Base-by-base conservation (phyloP, 176 grass and related monocot species). In the Tillandsia fasciculata region DNA sequence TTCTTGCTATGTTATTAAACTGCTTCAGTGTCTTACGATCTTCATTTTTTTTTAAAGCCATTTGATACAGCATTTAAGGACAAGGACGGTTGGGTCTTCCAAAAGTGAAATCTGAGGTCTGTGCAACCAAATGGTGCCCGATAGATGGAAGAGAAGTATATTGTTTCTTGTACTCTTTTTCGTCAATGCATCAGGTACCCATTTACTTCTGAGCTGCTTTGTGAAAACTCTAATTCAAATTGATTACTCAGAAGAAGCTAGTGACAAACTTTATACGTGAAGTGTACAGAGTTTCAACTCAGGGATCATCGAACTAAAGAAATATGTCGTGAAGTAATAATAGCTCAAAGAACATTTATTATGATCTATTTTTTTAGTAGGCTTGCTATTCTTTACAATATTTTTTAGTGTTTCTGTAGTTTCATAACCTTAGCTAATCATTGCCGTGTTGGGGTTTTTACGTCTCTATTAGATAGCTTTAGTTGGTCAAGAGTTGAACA, bases 101-200 rank as follows among this genome's bases (percentile, higher is more conserved):
- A 56, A 50, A 29, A 50, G 48, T 64, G 12, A 50, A 67, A n/a
- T 58, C 26, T 49, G 63, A 57, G 51, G 26, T 26, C 51, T 57
- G 49, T 52, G 15, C 50, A 57, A 51, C 67, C 73, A 67, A 64
- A 96, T 90, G 89, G 72, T 74, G 50, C 14, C 49, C 48, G 52
- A 70, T 72, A 79, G 77, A 52, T 56, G 64, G 33, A 63, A 75
- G 14, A 74, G 20, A 12, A 50, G 28, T 76, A 28, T 72, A 33
- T 53, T 86, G 14, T 29, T 92, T 27, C 71, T 92, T 67, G 68
- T 79, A 26, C 65, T 96, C 74, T 68, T 84, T 29, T 26, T 87
- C 42, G 52, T 67, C 22, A 64, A 79, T 83, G 81, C 75, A 85
- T 90, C 86, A 83, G 93, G 93, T 92, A 92, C 76, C 73, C 28